A percentile compares a stretch with the other conserved stretches of the same genome.
Evolutionary conservation across 306 rosid species (phyloP).

Genomic region (Myrica gale): DNA sequence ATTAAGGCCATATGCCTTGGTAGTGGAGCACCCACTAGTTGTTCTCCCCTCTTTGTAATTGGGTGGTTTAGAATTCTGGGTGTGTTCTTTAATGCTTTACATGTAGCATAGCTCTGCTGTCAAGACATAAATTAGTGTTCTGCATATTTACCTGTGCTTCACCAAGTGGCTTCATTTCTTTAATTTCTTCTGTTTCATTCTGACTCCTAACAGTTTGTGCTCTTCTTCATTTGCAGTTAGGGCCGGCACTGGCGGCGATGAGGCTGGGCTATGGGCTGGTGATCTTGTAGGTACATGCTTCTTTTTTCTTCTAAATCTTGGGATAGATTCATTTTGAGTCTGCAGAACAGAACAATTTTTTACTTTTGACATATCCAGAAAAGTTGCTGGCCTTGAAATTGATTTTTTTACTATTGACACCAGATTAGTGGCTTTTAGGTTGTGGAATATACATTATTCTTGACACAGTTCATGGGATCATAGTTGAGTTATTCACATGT

Average conservation of each 20-base stretch:
- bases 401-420: neutral
- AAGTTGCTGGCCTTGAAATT: neutral
- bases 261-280: slow-evolving; percentile 99
- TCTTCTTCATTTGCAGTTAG: slow-evolving; percentile 66
- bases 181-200: slow-evolving; percentile 17
- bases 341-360: neutral
- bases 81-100: neutral
- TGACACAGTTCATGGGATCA: slow-evolving; percentile 11
- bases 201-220: slow-evolving; percentile 6
- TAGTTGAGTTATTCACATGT: slow-evolving; percentile 24
- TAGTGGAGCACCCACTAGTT: neutral
- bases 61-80: neutral
- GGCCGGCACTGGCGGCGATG: slow-evolving; percentile 98
- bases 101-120: neutral
- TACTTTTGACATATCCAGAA: neutral
- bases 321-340: no score
- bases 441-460: slow-evolving; percentile 7
- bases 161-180: neutral
- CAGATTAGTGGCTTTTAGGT: neutral
- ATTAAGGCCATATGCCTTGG: neutral
- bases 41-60: neutral
- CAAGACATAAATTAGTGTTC: neutral
- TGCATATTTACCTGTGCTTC: neutral
- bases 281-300: slow-evolving; percentile 99
- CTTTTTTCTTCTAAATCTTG: slow-evolving; percentile 6